Conservation (phyloP, 169 alveolate genomes). For the Blepharisma undulans region DNA sequence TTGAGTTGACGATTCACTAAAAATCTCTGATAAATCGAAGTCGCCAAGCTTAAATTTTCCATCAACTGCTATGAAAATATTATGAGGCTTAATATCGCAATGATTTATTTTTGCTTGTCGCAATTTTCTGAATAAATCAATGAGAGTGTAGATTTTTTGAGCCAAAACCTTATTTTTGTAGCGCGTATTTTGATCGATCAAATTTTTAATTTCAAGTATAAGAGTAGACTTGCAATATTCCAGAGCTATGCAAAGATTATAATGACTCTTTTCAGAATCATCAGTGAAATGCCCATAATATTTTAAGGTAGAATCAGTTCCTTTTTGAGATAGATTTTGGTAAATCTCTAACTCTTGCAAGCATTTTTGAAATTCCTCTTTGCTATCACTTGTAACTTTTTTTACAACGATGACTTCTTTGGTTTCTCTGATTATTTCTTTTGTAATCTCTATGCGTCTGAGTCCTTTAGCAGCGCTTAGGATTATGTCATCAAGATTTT, state of each 20-base stretch:
- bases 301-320: neutral
- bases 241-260: neutral
- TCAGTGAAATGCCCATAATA: neutral
- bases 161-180: neutral
- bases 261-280: neutral
- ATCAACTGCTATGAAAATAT: neutral
- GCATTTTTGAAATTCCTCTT: neutral
- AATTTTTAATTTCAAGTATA: neutral
- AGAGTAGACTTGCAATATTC: neutral
- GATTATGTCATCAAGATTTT: neutral
- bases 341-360: neutral
- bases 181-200: neutral
- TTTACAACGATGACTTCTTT: no score
- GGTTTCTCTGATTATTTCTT: neutral
- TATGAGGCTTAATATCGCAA: neutral
- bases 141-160: neutral
- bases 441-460: neutral
- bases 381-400: neutral
- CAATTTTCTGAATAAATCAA: neutral
- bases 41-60: neutral
- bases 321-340: neutral
- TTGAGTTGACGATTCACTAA: neutral
- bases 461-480: neutral
- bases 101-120: neutral
- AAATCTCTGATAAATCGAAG: neutral